Conservation (phyloP, 768 basidiomycete genomes). For the Hygrocybe coccinea region DNA sequence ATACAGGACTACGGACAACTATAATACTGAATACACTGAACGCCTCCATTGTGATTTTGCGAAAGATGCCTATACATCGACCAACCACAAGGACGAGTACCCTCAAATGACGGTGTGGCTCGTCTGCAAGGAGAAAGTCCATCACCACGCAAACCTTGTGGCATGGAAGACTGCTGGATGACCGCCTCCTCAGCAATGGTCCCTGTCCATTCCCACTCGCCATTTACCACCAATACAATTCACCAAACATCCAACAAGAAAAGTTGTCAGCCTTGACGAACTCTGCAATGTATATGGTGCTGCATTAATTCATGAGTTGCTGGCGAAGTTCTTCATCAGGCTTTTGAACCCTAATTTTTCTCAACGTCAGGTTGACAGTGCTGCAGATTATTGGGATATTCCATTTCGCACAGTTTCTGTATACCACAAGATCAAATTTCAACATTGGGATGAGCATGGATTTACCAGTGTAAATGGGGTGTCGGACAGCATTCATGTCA, state of each 20-base stretch:
- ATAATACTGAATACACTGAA: slow-evolving; percentile 38
- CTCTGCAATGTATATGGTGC: neutral
- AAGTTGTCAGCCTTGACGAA: neutral
- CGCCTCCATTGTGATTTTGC: slow-evolving; percentile 38
- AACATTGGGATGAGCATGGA: no score
- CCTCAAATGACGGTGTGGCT: slow-evolving; percentile 29
- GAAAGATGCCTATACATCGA: slow-evolving; percentile 33
- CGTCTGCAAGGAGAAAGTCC: slow-evolving; percentile 29
- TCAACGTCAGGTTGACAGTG: no score
- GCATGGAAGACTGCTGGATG: slow-evolving; percentile 15
- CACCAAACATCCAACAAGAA: neutral
- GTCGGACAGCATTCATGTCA: neutral
- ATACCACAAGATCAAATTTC: no score
- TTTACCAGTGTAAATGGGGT: no score
- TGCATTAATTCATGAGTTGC: neutral
- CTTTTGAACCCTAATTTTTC: no score
- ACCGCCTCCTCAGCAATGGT: neutral
- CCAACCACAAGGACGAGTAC: slow-evolving; percentile 35
- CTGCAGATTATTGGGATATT: no score
- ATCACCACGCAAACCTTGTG: slow-evolving; percentile 21
- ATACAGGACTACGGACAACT: slow-evolving; percentile 36
- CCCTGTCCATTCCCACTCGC: neutral
- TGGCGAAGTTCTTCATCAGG: neutral
- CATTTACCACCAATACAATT: neutral
- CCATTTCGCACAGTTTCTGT: no score